phyloP scores from a whole-genome alignment of 306 rosid species.

The Inga leiocalycina region DNA sequence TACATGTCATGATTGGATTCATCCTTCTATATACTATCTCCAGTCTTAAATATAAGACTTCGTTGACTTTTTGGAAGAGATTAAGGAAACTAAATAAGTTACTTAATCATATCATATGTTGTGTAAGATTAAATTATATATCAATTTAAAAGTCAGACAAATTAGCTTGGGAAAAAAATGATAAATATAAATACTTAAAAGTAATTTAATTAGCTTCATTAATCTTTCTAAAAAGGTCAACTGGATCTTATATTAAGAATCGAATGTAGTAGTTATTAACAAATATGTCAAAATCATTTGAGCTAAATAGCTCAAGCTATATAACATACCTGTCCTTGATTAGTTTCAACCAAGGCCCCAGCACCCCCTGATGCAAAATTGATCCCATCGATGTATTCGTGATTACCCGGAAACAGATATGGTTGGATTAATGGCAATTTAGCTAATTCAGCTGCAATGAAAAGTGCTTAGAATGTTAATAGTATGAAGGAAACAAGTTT shows the following conservation, averaged over 20 bases:
- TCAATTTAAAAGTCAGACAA: no score
- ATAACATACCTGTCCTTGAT: slow-evolving; percentile 44
- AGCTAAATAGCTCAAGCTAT: neutral
- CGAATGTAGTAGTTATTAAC: no score
- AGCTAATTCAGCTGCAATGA: slow-evolving; percentile 62
- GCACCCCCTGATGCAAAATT: slow-evolving; percentile 79
- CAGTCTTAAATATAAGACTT: neutral
- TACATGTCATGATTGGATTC: neutral
- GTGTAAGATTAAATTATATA: no score
- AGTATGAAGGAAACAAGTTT: neutral
- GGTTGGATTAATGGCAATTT: slow-evolving; percentile 45
- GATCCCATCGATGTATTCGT: slow-evolving; percentile 42
- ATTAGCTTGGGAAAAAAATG: no score
- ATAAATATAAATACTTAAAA: no score
- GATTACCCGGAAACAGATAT: slow-evolving; percentile 48
- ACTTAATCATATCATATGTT: no score
- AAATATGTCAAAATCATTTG: neutral
- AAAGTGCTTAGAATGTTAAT: neutral
- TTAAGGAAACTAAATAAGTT: no score
- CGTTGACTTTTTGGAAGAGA: no score
- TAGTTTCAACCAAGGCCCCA: slow-evolving; percentile 62
- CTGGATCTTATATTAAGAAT: no score
- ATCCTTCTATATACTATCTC: neutral
- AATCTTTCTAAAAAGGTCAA: no score
- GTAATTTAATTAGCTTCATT: no score